phyloP scores from a whole-genome alignment of 306 rosid genomes.

The Malus orientalis region DNA sequence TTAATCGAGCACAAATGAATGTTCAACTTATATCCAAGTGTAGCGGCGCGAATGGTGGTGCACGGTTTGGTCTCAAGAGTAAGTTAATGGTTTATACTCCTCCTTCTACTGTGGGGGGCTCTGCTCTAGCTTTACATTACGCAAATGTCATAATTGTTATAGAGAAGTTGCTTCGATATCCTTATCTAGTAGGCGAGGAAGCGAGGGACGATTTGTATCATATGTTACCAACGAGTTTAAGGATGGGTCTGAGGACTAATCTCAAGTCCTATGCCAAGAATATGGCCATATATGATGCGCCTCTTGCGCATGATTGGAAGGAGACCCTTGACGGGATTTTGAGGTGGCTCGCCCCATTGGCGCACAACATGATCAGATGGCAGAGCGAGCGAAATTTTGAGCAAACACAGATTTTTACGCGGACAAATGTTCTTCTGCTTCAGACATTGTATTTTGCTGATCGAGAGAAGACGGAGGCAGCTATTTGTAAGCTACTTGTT shows the following conservation, averaged over 20 bases:
- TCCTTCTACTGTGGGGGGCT: constrained; percentile 85
- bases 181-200: constrained; percentile 88
- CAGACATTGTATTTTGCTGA: constrained; percentile 87
- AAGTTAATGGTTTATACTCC: constrained; percentile 55
- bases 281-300: constrained; percentile 91
- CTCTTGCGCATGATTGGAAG: constrained; percentile 96
- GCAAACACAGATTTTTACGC: constrained; percentile 63
- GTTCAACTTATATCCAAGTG: constrained; percentile 26
- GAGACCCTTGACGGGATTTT: constrained; percentile 71
- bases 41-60: constrained; percentile 30
- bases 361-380: constrained; percentile 94
- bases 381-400: constrained; percentile 91
- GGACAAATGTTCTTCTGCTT: constrained; percentile 70
- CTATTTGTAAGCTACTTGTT: constrained; percentile 71
- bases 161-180: constrained; percentile 81
- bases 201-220: constrained; percentile 84
- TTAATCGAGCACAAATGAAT: constrained; percentile 32
- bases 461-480: constrained; percentile 70
- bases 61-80: constrained; percentile 50
- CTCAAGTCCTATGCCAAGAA: constrained; percentile 74
- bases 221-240: constrained; percentile 84
- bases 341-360: constrained; percentile 76
- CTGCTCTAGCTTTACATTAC: constrained; percentile 86
- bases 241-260: constrained; percentile 55
- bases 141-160: constrained; percentile 80